Evolutionary conservation across 208 protist genomes (phyloP).

Genomic region (Willaertia magna): DNA sequence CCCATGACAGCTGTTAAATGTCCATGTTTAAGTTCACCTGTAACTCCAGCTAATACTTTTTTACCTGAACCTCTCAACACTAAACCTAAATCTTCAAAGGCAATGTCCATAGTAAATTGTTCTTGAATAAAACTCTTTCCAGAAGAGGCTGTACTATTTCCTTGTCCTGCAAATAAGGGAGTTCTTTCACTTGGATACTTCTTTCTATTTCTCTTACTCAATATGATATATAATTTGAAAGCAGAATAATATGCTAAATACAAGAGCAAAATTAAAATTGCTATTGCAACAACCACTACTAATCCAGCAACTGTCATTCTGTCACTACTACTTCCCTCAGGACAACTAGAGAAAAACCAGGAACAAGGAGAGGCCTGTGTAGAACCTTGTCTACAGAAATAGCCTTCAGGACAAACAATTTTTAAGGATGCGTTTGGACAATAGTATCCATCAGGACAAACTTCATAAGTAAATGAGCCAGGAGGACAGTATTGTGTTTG

Average conservation of each 20-base stretch:
- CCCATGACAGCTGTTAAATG: background rate
- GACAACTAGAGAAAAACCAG: background rate
- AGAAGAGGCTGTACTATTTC: background rate
- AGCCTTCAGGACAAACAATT: background rate
- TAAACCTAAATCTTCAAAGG: background rate
- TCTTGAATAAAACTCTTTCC: background rate
- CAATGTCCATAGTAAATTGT: background rate
- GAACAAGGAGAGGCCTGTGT: background rate
- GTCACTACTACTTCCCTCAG: background rate
- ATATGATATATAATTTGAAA: background rate
- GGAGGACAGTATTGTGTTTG: background rate
- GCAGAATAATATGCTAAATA: background rate
- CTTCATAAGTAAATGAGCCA: background rate
- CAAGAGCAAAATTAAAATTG: background rate
- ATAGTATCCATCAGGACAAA: conserved; percentile 16
- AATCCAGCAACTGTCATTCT: background rate
- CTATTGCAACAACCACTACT: background rate
- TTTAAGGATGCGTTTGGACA: conserved; percentile 10
- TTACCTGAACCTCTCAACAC: background rate
- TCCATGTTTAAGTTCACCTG: background rate
- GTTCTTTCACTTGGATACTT: background rate
- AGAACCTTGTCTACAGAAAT: background rate
- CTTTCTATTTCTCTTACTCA: background rate
- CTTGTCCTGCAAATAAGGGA: background rate
- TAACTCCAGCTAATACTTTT: background rate